Conservation (phyloP, 23 red algal species). For the Gracilariopsis chorda region DNA sequence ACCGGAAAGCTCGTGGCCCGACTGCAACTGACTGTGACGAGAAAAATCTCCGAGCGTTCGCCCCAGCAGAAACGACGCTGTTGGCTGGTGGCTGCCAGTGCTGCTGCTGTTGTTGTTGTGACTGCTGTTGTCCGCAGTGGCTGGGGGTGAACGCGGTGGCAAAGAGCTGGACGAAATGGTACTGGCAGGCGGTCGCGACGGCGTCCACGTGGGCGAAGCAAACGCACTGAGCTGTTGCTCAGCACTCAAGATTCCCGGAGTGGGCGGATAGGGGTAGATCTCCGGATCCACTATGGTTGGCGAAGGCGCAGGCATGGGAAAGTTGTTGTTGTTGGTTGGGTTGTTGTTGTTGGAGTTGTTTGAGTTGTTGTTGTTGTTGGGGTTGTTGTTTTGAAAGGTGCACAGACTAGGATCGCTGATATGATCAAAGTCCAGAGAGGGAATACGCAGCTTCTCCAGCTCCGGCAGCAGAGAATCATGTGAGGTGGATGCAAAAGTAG, state of each 20-base stretch:
- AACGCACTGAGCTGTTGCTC: conserved; percentile 41
- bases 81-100: too few species aligned
- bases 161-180: conserved; percentile 17
- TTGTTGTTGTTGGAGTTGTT: conserved; percentile 5
- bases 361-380: neutral
- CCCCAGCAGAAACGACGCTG: conserved; percentile 5
- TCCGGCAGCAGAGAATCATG: conserved; percentile 10
- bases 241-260: conserved; percentile 10
- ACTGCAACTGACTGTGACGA: neutral
- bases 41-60: neutral
- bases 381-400: neutral
- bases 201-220: conserved; percentile 39
- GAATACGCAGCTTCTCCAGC: conserved; percentile 35
- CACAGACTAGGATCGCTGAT: conserved; percentile 5
- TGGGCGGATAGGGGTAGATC: conserved; percentile 44
- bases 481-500: neutral
- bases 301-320: conserved; percentile 27
- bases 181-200: neutral
- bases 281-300: conserved; percentile 58
- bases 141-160: conserved; percentile 32
- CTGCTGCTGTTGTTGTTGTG: too few species aligned
- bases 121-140: neutral
- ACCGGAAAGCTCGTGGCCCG: neutral
- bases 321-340: neutral
- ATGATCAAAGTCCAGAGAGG: conserved; percentile 38